phyloP scores from a whole-genome alignment of 306 rosid species.

The Medicago ruthenica region DNA sequence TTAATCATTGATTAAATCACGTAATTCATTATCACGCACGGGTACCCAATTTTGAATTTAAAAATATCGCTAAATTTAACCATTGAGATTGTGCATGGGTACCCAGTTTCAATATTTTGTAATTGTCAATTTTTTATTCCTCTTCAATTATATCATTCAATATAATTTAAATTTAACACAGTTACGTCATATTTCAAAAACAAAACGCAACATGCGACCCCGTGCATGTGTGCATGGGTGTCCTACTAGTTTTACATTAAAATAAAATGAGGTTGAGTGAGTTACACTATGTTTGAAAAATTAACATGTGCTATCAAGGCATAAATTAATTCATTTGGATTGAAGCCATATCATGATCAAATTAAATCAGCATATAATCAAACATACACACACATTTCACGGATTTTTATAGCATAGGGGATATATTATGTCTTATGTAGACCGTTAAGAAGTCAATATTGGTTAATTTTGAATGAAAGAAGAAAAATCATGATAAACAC shows the following conservation, averaged over 20 bases:
- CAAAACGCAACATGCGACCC: too few species aligned
- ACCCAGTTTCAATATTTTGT: too few species aligned
- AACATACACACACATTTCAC: constrained; percentile 1
- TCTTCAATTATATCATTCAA: too few species aligned
- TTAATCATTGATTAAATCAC: too few species aligned
- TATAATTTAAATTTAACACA: too few species aligned
- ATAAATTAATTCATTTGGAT: not conserved
- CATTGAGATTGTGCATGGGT: too few species aligned
- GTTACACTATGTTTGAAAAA: not conserved
- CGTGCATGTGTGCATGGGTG: too few species aligned
- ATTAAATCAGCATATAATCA: not conserved
- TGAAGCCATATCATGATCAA: not conserved
- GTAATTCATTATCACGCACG: too few species aligned
- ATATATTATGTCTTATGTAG: not conserved
- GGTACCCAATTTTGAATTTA: too few species aligned
- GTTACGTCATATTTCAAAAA: too few species aligned
- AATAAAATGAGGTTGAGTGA: not conserved
- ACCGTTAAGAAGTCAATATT: not conserved
- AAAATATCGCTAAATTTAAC: too few species aligned
- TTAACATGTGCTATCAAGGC: not conserved
- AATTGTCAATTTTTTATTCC: too few species aligned
- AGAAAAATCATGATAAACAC: not conserved
- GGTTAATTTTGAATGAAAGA: not conserved
- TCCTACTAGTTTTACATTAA: not conserved
- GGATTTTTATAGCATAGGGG: constrained; percentile 13